Percentiles rank a stretch among this genome's conserved stretches.
Evolutionary conservation across 2,329 filamentous ascomycete genomes (phyloP).

Genomic region (Sporothrix luriei): DNA sequence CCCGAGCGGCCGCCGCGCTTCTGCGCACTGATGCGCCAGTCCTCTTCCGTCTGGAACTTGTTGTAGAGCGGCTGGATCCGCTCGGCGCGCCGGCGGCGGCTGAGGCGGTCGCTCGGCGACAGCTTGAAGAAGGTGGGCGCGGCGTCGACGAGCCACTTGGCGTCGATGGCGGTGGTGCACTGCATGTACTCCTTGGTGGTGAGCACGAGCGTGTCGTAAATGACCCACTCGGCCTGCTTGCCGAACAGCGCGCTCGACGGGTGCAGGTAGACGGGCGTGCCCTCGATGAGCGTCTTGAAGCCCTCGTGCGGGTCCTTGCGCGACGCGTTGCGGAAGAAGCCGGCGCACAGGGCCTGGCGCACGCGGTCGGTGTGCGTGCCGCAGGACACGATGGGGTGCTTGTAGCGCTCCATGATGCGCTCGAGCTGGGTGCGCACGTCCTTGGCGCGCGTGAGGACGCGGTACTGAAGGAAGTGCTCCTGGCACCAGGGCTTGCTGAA

Average conservation of each 20-base stretch:
- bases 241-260: conserved; percentile 90
- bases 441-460: conserved; percentile 83
- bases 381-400: conserved; percentile 78
- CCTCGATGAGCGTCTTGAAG: conserved; percentile 96
- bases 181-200: conserved; percentile 99
- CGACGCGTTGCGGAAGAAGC: conserved; percentile 94
- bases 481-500: conserved; percentile 91
- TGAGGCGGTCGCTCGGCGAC: conserved; percentile 80
- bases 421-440: conserved; percentile 91
- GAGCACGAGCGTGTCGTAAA: conserved; percentile 87
- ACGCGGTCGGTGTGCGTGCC: conserved; percentile 86
- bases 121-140: conserved; percentile 99
- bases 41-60: conserved; percentile 86
- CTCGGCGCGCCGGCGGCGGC: conserved; percentile 91
- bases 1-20: conserved; percentile 80
- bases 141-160: conserved; percentile 90
- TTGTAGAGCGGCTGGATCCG: conserved; percentile 95
- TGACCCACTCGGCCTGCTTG: conserved; percentile 93
- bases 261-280: conserved; percentile 92
- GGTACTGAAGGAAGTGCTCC: conserved; percentile 95
- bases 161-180: conserved; percentile 87
- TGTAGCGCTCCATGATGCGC: conserved; percentile 91
- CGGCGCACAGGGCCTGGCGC: conserved; percentile 82
- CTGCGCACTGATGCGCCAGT: conserved; percentile 92
- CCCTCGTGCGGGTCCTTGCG: conserved; percentile 95